phyloP scores from a whole-genome alignment of 2,329 filamentous ascomycete genomes.

The Penicillium sp. region DNA sequence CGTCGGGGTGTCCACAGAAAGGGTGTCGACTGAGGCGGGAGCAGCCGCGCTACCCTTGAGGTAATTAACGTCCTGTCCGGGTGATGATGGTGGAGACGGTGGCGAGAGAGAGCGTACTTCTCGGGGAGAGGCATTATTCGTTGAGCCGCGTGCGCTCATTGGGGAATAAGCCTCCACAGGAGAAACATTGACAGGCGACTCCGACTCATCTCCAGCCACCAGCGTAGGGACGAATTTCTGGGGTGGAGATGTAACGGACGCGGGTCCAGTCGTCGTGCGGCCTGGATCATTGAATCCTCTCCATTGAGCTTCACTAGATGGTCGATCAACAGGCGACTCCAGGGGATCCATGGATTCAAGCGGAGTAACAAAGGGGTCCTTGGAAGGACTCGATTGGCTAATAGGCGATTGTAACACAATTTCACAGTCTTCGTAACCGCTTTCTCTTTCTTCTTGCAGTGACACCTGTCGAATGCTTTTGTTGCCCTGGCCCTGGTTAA shows the following conservation, averaged over 20 bases:
- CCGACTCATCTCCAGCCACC: conserved; percentile 49
- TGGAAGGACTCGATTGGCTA: conserved; percentile 25
- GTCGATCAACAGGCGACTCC: conserved; percentile 26
- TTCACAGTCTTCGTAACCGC: conserved; percentile 23
- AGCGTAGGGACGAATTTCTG: conserved; percentile 30
- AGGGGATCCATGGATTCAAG: conserved; percentile 15
- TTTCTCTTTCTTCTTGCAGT: conserved; percentile 30
- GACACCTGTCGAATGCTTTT: conserved; percentile 39
- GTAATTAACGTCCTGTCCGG: conserved; percentile 31
- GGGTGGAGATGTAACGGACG: conserved; percentile 31
- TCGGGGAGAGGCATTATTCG: conserved; percentile 70
- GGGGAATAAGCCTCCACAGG: conserved; percentile 48
- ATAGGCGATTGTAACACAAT: conserved; percentile 23
- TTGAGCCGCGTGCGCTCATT: conserved; percentile 61
- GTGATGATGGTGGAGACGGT: conserved; percentile 61
- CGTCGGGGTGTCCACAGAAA: conserved; percentile 58
- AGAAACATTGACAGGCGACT: conserved; percentile 68
- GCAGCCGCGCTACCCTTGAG: conserved; percentile 41
- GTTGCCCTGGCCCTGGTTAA: conserved; percentile 17
- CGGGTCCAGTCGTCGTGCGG: conserved; percentile 27
- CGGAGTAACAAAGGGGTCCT: conserved; percentile 25
- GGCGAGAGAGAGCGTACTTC: conserved; percentile 61
- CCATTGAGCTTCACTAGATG: conserved; percentile 24
- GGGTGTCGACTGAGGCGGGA: conserved; percentile 55
- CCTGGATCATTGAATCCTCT: conserved; percentile 14